phyloP scores from a whole-genome alignment of 495 filamentous ascomycete genomes.

The Tuber magnatum region DNA sequence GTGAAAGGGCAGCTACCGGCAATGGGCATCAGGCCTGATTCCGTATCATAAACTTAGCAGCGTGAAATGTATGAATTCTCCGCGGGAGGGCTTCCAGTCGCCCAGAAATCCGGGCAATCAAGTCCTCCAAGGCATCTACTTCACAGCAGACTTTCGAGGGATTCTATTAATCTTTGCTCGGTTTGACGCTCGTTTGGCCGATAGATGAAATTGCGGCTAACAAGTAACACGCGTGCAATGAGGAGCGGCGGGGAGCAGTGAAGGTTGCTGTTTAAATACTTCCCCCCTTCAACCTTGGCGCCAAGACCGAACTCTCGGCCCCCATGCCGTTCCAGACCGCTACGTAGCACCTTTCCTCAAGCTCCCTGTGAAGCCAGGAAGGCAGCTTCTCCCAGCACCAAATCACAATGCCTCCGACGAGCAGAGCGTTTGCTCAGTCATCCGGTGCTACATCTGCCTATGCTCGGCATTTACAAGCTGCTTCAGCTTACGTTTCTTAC shows the following conservation, averaged over 20 bases:
- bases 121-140: background rate
- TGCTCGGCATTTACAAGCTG: constrained; percentile 35
- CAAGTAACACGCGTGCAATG: constrained; percentile 41
- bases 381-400: background rate
- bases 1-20: background rate
- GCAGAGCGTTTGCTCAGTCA: constrained; percentile 36
- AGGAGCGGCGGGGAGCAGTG: background rate
- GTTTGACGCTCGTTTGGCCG: constrained; percentile 41
- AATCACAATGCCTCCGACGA: background rate
- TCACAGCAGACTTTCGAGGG: constrained; percentile 23
- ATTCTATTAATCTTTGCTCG: constrained; percentile 35
- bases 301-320: background rate
- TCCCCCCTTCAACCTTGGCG: background rate
- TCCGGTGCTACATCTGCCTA: constrained; percentile 36
- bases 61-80: background rate
- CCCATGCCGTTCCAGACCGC: too few species aligned
- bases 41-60: background rate
- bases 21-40: background rate
- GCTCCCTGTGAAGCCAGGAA: background rate
- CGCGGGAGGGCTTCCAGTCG: background rate
- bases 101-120: background rate
- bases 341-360: background rate
- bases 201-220: constrained; percentile 34
- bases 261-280: background rate
- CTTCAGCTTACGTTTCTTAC: constrained; percentile 33